Conservation (phyloP, 1,139 yeast genomes). For the Suhomyces bokatorum region DNA sequence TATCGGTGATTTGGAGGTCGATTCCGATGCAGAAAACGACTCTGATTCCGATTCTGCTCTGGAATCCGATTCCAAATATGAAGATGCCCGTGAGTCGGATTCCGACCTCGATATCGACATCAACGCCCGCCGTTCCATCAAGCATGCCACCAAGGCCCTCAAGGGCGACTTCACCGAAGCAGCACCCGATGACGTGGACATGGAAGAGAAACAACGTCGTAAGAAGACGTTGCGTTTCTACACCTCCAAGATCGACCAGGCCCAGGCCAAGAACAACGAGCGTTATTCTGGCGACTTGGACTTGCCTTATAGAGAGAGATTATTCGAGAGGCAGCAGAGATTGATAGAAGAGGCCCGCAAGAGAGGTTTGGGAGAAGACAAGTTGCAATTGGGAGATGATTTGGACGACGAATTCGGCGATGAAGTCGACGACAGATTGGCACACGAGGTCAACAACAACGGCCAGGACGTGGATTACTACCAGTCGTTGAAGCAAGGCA, state of each 20-base stretch:
- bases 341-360: slow-evolving; percentile 83
- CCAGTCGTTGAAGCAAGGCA: slow-evolving; percentile 49
- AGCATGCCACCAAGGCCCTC: slow-evolving; percentile 26
- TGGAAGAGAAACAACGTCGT: slow-evolving; percentile 80
- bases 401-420: slow-evolving; percentile 48
- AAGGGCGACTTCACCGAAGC: slow-evolving; percentile 63
- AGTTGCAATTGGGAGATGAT: slow-evolving; percentile 53
- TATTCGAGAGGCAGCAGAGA: slow-evolving; percentile 85
- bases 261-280: slow-evolving; percentile 57
- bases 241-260: slow-evolving; percentile 93
- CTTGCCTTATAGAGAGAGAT: slow-evolving; percentile 88
- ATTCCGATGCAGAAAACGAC: slow-evolving; percentile 17
- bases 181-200: slow-evolving; percentile 71
- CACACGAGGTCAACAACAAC: slow-evolving; percentile 41
- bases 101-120: slow-evolving; percentile 46
- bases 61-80: slow-evolving; percentile 18
- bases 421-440: slow-evolving; percentile 48
- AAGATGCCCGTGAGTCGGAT: slow-evolving; percentile 12
- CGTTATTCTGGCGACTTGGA: slow-evolving; percentile 81
- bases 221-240: slow-evolving; percentile 89
- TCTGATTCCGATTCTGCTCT: slow-evolving; percentile 20
- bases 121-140: slow-evolving; percentile 48
- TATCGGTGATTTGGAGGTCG: neutral
- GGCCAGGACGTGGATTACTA: slow-evolving; percentile 51
- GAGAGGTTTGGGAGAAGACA: slow-evolving; percentile 63